Evolutionary conservation across 257 asterid species (phyloP).

Genomic region (Nicotiana benthamiana): DNA sequence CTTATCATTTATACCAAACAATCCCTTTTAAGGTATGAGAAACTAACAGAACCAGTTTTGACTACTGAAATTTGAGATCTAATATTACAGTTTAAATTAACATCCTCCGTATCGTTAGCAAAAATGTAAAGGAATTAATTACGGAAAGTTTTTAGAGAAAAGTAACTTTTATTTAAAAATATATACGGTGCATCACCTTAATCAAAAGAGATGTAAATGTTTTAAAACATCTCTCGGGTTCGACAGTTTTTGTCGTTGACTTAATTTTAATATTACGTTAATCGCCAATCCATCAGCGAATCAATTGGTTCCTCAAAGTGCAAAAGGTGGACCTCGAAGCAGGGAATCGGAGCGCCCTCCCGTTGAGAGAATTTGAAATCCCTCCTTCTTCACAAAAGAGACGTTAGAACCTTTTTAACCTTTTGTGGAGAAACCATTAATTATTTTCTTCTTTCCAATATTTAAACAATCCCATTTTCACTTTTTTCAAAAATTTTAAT

Average conservation of each 20-base stretch:
- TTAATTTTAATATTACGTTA: not conserved
- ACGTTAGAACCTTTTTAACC: conserved; percentile 1
- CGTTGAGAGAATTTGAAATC: conserved; percentile 6
- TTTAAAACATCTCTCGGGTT: not conserved
- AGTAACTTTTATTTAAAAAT: too few relatives aligned
- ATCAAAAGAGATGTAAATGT: not conserved
- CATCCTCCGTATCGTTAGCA: not conserved
- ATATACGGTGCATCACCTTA: not conserved
- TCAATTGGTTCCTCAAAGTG: not conserved
- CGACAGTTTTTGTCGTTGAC: not conserved
- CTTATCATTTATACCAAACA: too few relatives aligned
- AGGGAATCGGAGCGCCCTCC: not conserved
- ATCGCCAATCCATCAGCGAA: not conserved
- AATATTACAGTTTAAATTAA: too few relatives aligned
- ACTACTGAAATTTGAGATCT: too few relatives aligned
- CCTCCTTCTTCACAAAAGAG: not conserved
- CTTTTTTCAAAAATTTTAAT: not conserved
- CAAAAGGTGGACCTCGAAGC: not conserved
- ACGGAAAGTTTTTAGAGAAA: too few relatives aligned
- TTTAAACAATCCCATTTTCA: not conserved
- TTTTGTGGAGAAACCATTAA: not conserved
- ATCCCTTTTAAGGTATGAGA: too few relatives aligned
- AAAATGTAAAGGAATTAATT: too few relatives aligned
- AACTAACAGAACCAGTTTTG: too few relatives aligned
- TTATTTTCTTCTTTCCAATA: not conserved